Evolutionary conservation across 108 stramenopile species (phyloP), one percentile per base, ranked within the genome.

Genomic region (Pseudonitzschia delicatissima): DNA sequence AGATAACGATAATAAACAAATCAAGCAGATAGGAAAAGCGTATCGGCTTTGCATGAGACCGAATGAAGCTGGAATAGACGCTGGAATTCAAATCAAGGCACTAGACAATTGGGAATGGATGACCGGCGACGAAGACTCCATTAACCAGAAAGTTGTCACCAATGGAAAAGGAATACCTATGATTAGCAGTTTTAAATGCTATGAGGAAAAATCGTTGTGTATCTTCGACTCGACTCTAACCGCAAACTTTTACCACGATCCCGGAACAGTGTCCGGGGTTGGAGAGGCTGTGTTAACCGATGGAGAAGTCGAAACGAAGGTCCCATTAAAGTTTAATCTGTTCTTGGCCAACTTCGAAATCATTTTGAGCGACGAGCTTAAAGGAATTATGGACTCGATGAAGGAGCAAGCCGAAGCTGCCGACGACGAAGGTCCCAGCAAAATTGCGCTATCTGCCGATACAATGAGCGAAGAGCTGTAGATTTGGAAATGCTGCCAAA

Each of bases 11-110:
- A 15, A 64, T 1, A 32, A 61, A 15, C 57, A 57, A n/a, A 26
- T 12, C 9, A 71, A 71, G 45, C 28, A 51, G 9, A 33, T n/a
- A 51, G 62, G 52, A 1, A 15, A 5, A 0, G 28, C 32, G 29
- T 53, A 55, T 44, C 49, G 70, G 5, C 0, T 71, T 26, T 71
- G 70, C 52, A 55, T 71, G 40, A 27, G 15, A 31, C 70, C 70
- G 23, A 45, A 64, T 34, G 39, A 53, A 44, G 50, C 35, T 7
- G 51, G 62, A 25, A 34, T 53, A 12, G 62, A 40, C 20, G 70
- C 62, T 44, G 62, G 70, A 23, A 39, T 64, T 63, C 25, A 18
- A 17, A 71, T 71, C 28, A 49, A 63, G n/a, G n/a, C 11, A 28
- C 9, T 71, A 1, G 62, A 71, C 26, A 64, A n/a, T 45, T 71